A percentile compares a stretch with the other conserved stretches of the same genome.
Evolutionary conservation across 2,329 filamentous ascomycete species (phyloP).

Genomic region (Gaeumannomyces tritici): DNA sequence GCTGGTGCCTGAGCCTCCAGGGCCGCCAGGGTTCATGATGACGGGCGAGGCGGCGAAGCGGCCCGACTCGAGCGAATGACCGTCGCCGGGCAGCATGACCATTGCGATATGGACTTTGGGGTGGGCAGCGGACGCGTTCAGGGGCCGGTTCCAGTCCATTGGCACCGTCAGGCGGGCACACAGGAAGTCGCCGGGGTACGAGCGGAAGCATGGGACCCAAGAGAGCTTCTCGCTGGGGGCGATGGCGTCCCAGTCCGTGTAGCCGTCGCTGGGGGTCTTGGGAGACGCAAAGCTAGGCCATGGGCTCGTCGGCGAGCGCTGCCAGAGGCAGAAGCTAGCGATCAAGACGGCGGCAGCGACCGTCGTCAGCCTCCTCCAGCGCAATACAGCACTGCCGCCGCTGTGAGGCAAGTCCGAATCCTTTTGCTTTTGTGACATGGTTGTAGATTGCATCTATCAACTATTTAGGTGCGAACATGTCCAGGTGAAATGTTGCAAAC

Average conservation of each 20-base stretch:
- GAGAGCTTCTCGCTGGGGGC: slow-evolving; percentile 30
- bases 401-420: too few species aligned
- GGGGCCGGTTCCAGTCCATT: slow-evolving; percentile 28
- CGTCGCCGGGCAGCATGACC: slow-evolving; percentile 27
- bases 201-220: slow-evolving; percentile 31
- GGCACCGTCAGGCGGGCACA: slow-evolving; percentile 34
- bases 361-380: neutral
- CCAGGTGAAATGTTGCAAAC: neutral
- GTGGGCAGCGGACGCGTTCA: slow-evolving; percentile 21
- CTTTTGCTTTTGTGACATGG: neutral
- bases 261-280: neutral
- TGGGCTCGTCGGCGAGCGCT: neutral
- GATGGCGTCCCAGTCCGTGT: slow-evolving; percentile 22
- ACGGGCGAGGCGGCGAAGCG: slow-evolving; percentile 30
- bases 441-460: neutral
- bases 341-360: neutral
- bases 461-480: neutral
- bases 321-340: neutral
- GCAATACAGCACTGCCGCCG: too few species aligned
- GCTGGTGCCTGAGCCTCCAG: slow-evolving; percentile 28
- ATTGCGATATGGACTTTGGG: slow-evolving; percentile 29
- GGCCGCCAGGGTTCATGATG: slow-evolving; percentile 35
- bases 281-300: too few species aligned
- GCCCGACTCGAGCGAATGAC: slow-evolving; percentile 20
- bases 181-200: slow-evolving; percentile 11